Evolutionary conservation across 257 asterid genomes (phyloP).

Genomic region (Cinchona pubescens): DNA sequence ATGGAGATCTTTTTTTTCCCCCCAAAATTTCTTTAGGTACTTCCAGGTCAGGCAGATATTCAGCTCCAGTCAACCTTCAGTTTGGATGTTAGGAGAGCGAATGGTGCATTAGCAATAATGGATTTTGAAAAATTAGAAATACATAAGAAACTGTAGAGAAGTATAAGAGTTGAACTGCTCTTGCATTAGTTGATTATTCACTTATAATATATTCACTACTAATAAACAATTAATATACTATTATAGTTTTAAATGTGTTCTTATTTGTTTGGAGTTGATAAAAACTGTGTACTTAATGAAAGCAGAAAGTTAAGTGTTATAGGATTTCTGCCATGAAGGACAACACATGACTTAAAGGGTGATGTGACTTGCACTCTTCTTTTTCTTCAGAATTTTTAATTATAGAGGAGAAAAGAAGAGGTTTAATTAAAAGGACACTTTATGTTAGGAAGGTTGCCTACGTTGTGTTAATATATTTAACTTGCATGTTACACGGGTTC

Average conservation of each 20-base stretch:
- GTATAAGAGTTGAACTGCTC: background rate
- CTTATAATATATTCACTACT: background rate
- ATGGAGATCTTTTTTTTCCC: background rate
- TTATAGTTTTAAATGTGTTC: background rate
- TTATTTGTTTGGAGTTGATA: slow-evolving; percentile 1
- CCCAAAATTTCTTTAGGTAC: background rate
- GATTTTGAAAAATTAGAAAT: background rate
- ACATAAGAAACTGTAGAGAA: background rate
- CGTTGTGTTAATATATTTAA: background rate
- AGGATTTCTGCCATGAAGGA: background rate
- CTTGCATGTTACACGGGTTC: background rate
- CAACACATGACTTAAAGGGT: background rate
- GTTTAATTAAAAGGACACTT: background rate
- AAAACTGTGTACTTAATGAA: background rate
- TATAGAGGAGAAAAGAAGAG: background rate
- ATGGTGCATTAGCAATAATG: background rate
- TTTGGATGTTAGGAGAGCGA: background rate
- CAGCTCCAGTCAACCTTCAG: background rate
- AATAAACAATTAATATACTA: background rate
- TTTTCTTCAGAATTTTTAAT: background rate
- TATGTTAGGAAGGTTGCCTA: background rate
- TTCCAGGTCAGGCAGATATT: background rate
- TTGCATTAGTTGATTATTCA: background rate
- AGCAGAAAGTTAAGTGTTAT: background rate
- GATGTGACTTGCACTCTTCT: background rate